Conservation (phyloP, 306 rosid species). For the Trifolium repens region DNA sequence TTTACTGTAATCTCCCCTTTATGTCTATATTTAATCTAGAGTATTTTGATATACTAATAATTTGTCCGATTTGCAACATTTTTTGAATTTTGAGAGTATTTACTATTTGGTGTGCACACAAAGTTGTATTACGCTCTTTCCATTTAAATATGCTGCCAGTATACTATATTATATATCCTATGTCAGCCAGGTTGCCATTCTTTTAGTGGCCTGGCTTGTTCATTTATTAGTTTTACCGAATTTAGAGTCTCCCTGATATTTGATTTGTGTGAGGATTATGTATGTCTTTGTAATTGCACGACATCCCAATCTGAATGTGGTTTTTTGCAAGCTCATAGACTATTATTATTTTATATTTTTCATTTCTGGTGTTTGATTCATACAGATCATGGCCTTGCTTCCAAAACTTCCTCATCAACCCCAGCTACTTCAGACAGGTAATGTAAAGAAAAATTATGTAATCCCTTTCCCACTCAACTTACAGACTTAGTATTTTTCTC, state of each 20-base stretch:
- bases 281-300: not conserved
- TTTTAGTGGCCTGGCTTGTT: constrained; percentile 20
- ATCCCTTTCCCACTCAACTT: constrained; percentile 28
- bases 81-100: constrained; percentile 28
- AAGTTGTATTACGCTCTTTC: not conserved
- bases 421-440: constrained; percentile 98
- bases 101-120: not conserved
- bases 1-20: constrained; percentile 4
- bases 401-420: constrained; percentile 87
- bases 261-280: constrained; percentile 5
- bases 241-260: not conserved
- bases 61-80: constrained; percentile 13
- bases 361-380: constrained; percentile 32
- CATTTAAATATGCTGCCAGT: constrained; percentile 16
- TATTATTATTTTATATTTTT: constrained; percentile 9
- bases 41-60: constrained; percentile 14
- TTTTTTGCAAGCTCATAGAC: constrained; percentile 1
- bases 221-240: constrained; percentile 18
- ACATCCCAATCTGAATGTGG: not conserved
- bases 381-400: constrained; percentile 81
- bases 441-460: constrained; percentile 5
- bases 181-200: constrained; percentile 8
- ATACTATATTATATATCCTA: not conserved
- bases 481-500: constrained; percentile 23
- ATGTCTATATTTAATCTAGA: not conserved